Evolutionary conservation across 2,329 filamentous ascomycete genomes (phyloP).

Genomic region (Arthrocladium fulminans): DNA sequence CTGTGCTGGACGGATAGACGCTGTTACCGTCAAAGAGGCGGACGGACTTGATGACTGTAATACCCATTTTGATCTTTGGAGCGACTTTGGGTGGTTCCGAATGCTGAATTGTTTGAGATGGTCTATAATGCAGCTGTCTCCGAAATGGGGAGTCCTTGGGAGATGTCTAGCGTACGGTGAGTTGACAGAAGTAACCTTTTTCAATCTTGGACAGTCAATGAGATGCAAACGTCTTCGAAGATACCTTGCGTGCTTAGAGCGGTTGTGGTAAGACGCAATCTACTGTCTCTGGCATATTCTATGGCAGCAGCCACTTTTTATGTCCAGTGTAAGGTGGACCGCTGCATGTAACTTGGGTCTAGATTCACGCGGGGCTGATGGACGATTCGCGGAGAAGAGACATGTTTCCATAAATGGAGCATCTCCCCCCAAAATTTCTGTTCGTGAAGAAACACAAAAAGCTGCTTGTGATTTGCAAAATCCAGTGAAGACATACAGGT

Average conservation of each 20-base stretch:
- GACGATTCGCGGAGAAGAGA: neutral
- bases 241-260: no score
- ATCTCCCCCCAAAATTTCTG: neutral
- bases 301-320: neutral
- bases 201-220: no score
- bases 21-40: conserved; percentile 19
- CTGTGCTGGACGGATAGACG: conserved; percentile 14
- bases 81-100: neutral
- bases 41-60: conserved; percentile 18
- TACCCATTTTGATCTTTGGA: conserved; percentile 4
- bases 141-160: no score
- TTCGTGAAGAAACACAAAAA: no score
- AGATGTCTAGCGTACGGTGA: no score
- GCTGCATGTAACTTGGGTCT: neutral
- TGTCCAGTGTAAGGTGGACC: neutral
- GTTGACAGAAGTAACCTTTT: no score
- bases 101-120: no score
- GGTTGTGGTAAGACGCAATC: no score
- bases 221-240: no score
- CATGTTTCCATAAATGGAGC: neutral
- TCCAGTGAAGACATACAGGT: neutral
- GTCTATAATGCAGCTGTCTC: no score
- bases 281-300: neutral
- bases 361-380: neutral
- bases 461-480: neutral